Evolutionary conservation across 306 rosid species (phyloP).

Genomic region (Quercus cerris): DNA sequence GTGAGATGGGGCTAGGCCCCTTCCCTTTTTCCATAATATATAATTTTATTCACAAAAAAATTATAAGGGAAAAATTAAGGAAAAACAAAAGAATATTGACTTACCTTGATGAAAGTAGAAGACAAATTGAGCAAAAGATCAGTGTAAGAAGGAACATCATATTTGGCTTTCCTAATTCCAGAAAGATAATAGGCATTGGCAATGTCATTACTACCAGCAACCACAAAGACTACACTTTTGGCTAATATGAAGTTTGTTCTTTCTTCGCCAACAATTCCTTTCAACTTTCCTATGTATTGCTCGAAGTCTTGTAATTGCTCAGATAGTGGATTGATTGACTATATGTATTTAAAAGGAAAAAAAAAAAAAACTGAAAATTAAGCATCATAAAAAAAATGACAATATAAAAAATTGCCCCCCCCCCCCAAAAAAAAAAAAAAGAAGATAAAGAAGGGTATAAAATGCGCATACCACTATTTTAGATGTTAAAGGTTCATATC

Average conservation of each 20-base stretch:
- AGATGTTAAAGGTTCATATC: too few relatives aligned
- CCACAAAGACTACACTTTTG: conserved; percentile 37
- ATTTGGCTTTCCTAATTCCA: conserved; percentile 23
- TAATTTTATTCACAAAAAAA: neutral
- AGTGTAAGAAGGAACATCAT: conserved; percentile 45
- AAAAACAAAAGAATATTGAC: neutral
- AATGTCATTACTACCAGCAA: conserved; percentile 58
- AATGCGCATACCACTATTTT: too few relatives aligned
- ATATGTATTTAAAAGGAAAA: neutral
- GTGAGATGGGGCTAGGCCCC: too few relatives aligned
- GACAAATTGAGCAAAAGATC: conserved; percentile 33
- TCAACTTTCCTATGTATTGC: conserved; percentile 43
- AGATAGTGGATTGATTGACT: conserved; percentile 39
- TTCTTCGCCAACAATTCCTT: conserved; percentile 39
- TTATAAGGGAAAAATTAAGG: neutral
- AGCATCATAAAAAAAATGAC: too few relatives aligned
- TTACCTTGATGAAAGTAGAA: conserved; percentile 46
- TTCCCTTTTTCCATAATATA: too few relatives aligned
- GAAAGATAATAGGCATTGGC: conserved; percentile 37
- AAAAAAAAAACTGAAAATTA: too few relatives aligned
- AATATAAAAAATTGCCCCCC: too few relatives aligned
- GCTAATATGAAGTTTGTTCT: conserved; percentile 42
- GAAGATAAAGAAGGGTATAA: too few relatives aligned
- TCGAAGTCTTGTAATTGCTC: conserved; percentile 45
- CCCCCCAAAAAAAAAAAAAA: too few relatives aligned